Evolutionary conservation across 441 rosid species (phyloP).

Genomic region (Euphorbia schlechtendalii): DNA sequence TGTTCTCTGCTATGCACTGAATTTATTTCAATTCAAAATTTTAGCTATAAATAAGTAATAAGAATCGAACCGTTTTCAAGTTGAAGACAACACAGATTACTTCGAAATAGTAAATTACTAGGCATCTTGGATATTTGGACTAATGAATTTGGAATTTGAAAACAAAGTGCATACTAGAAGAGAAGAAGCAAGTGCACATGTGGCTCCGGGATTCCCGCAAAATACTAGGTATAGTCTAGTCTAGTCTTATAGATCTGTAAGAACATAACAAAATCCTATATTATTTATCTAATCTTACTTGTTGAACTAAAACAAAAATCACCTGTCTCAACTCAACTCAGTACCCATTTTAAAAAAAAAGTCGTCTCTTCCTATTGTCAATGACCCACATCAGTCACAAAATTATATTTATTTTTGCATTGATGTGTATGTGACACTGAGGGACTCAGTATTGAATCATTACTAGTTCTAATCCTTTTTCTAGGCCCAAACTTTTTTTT

Average conservation of each 20-base stretch:
- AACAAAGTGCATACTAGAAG: neutral
- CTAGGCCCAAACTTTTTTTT: no score
- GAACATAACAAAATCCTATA: constrained; percentile 21
- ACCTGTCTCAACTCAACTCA: constrained; percentile 9
- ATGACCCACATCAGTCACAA: constrained; percentile 26
- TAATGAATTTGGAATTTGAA: no score
- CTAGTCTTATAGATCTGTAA: neutral
- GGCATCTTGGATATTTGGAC: no score
- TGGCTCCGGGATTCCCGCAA: constrained; percentile 41
- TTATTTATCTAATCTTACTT: constrained; percentile 10
- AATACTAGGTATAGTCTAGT: neutral
- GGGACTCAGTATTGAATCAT: constrained; percentile 13
- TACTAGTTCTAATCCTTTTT: neutral
- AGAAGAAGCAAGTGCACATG: constrained; percentile 32
- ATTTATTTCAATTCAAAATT: no score
- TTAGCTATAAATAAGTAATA: no score
- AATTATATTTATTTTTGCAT: neutral
- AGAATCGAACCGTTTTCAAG: no score
- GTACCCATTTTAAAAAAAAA: neutral
- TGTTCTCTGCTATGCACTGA: no score
- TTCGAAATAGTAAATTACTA: no score
- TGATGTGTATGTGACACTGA: constrained; percentile 22
- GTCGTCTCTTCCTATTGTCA: constrained; percentile 16
- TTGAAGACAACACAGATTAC: no score
- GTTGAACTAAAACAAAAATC: constrained; percentile 22